These are phyloP conservation scores for Scleroderma bovista DNA, from an alignment of 768 basidiomycete species.

Conservation along the genomic window DNA sequence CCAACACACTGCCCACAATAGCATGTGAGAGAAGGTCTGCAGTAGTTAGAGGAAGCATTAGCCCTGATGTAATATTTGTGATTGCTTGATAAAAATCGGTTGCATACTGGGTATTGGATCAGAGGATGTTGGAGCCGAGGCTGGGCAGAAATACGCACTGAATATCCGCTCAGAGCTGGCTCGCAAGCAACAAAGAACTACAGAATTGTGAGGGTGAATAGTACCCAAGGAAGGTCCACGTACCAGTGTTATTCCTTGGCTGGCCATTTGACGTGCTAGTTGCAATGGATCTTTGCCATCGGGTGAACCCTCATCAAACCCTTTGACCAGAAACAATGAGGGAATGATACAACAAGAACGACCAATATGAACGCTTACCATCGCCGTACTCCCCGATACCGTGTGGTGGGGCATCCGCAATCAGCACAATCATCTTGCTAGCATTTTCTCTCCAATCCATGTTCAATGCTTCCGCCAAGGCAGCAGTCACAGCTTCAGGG, in stretches of 20 bases:
- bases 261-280: slow-evolving; percentile 85
- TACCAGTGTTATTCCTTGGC: slow-evolving; percentile 84
- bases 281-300: slow-evolving; percentile 90
- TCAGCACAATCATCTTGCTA: slow-evolving; percentile 94
- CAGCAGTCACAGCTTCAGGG: slow-evolving; percentile 95
- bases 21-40: slow-evolving; percentile 93
- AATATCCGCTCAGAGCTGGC: slow-evolving; percentile 90
- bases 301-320: slow-evolving; percentile 91
- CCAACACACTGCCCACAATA: slow-evolving; percentile 93
- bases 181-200: slow-evolving; percentile 99
- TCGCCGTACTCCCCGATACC: slow-evolving; percentile 97
- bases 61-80: slow-evolving; percentile 86
- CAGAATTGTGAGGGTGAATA: slow-evolving; percentile 1
- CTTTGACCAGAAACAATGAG: slow-evolving; percentile 33
- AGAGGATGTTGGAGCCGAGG: slow-evolving; percentile 11
- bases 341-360: slow-evolving; percentile 9
- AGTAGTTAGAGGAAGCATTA: slow-evolving; percentile 94
- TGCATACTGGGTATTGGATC: slow-evolving; percentile 53
- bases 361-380: slow-evolving; percentile 44
- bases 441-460: slow-evolving; percentile 89
- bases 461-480: slow-evolving; percentile 75
- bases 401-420: slow-evolving; percentile 97
- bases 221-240: background rate
- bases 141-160: slow-evolving; percentile 42
- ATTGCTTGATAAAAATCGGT: slow-evolving; percentile 95